Conservation (phyloP, 805 yeast genomes). For the Kodamaea kakaduensis region DNA sequence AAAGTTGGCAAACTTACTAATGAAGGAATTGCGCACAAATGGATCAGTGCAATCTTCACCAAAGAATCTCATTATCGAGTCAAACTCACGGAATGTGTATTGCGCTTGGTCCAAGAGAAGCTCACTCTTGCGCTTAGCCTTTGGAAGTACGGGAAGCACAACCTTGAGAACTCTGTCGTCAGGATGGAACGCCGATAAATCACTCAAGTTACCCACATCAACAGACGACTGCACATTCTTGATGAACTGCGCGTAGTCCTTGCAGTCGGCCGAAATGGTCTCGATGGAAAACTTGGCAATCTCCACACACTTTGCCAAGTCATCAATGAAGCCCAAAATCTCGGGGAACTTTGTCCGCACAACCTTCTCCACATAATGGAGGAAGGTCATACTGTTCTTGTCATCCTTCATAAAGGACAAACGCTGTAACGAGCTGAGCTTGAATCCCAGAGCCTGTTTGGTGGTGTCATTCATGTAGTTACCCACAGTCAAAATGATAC, state of each 20-base stretch:
- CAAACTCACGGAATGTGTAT: slow-evolving; percentile 49
- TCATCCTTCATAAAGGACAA: slow-evolving; percentile 69
- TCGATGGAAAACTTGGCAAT: slow-evolving; percentile 62
- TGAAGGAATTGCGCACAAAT: slow-evolving; percentile 54
- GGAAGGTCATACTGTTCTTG: slow-evolving; percentile 63
- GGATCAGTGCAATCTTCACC: slow-evolving; percentile 65
- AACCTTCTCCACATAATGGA: slow-evolving; percentile 71
- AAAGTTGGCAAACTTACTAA: slow-evolving; percentile 59
- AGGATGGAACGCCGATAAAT: slow-evolving; percentile 60
- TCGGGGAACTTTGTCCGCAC: slow-evolving; percentile 66
- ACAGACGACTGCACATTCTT: slow-evolving; percentile 51
- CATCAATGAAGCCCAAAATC: slow-evolving; percentile 56
- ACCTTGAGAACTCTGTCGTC: slow-evolving; percentile 55
- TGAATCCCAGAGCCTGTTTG: slow-evolving; percentile 68
- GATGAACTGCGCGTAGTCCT: slow-evolving; percentile 48
- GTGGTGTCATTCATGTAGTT: slow-evolving; percentile 74
- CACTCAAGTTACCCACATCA: slow-evolving; percentile 62
- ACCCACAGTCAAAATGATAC: slow-evolving; percentile 68
- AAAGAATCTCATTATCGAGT: slow-evolving; percentile 60
- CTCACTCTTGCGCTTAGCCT: slow-evolving; percentile 52
- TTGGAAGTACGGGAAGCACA: slow-evolving; percentile 49
- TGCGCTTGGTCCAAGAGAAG: slow-evolving; percentile 48
- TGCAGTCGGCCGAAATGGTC: slow-evolving; percentile 56
- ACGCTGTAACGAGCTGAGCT: slow-evolving; percentile 62
- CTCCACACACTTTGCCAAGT: slow-evolving; percentile 48